Evolutionary conservation across 139 green algal species (phyloP), one percentile per base, ranked within the genome.

Genomic region (Bryopsis sp.): DNA sequence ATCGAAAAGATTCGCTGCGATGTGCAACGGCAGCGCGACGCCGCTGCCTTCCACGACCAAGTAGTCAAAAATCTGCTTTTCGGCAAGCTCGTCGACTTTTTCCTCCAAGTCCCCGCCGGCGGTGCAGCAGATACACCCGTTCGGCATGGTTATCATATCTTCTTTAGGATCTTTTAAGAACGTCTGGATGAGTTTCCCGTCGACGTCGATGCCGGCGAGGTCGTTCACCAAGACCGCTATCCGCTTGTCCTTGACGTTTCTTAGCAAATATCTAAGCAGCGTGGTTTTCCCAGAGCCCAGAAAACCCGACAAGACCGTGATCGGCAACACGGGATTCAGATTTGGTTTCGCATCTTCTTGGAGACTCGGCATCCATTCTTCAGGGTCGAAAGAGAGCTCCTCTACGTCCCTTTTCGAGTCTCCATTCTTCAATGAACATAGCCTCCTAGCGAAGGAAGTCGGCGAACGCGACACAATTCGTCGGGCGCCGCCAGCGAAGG

Each of bases 81-180:
- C 67, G 33, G 67, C 71, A 5, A 85, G 58, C 0, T 36, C 19
- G 2, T 50, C 33, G 2, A 87, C 34, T 36, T 76, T 71, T 11
- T 68, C 26, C 32, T 80, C 64, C 63, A 94, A 72, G 69, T 94
- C 86, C 2, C 79, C 83, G 1, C 82, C 60, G 46, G 94, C 76
- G 58, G 84, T 90, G 76, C 88, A 95, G 79, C 88, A 95, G 67
- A 95, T 87, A 77, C 88, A 95, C 2, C 88, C 88, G 71, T 95
- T 95, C 46, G 57, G 76, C 4, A 88, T 71, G 74, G 89, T 80
- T 37, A 92, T 73, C 28, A 90, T 31, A 39, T 77, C 36, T 65
- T 77, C 73, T 2, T 65, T 70, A 15, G 26, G 35, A 29, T 48
- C 35, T 29, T 36, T 28, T 15, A 35, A 32, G 8, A 31, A 48